A percentile compares a stretch with the other conserved stretches of the same genome.
Evolutionary conservation across 768 basidiomycete genomes (phyloP).

Genomic region (Lactarius hatsudake): DNA sequence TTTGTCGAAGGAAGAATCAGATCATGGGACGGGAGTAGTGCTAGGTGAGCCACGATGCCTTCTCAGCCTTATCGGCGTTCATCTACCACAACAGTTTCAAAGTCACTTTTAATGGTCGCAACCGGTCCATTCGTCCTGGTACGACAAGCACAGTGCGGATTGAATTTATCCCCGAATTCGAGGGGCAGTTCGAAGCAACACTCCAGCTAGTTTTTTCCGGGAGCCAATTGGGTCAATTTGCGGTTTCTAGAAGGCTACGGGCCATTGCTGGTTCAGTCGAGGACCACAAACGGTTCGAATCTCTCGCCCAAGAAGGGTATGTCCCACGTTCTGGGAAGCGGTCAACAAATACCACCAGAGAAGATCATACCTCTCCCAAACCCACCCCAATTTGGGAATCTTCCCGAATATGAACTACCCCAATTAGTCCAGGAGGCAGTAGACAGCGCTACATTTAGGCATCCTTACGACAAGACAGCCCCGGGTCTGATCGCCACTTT

Average conservation of each 20-base stretch:
- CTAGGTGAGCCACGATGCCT: conserved; percentile 9
- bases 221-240: not conserved
- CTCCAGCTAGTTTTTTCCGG: conserved; percentile 17
- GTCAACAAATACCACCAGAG: conserved; percentile 10
- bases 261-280: conserved; percentile 14
- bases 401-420: conserved; percentile 12
- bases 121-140: conserved; percentile 9
- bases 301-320: not conserved
- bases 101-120: conserved; percentile 7
- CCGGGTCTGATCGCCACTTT: not conserved
- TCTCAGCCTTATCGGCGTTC: not conserved
- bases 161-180: conserved; percentile 12
- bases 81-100: conserved; percentile 8
- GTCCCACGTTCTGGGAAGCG: not conserved
- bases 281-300: conserved; percentile 15
- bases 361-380: not conserved
- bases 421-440: not conserved
- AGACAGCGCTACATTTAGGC: not conserved
- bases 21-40: conserved; percentile 4
- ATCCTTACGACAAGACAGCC: not conserved
- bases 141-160: conserved; percentile 4
- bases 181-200: conserved; percentile 15
- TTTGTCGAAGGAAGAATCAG: not conserved
- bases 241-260: not conserved
- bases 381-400: not conserved